Evolutionary conservation across 345 rosid species (phyloP), one percentile per base, ranked within the genome.

Genomic region (Moricandia arvensis): DNA sequence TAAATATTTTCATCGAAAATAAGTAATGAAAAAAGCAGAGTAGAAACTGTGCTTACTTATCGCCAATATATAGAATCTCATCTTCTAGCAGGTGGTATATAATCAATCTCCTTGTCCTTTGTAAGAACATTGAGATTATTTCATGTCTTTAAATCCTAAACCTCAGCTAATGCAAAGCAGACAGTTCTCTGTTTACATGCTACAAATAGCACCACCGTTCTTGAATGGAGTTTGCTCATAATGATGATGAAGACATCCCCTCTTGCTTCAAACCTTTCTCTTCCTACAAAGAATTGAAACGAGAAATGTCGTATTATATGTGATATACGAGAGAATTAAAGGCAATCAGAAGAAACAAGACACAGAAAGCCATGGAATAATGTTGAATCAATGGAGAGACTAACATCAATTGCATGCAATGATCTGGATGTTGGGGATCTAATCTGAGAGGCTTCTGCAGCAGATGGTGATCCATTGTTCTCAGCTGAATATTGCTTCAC

Each of bases 391-490:
- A 54, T 2, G 73, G 37, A 64, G 43, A 64, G 73, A 75, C 90
- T 81, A 73, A 93, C 95, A 80, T 89, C 89, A 64, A 84, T 65
- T 29, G 78, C 59, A 72, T 73, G 83, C 77, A 84, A 82, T 75
- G 92, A 81, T 79, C 83, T 82, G 64, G 80, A 75, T 5, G 68
- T 4, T 13, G 89, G 81, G 59, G 77, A 59, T 90, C 86, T 90
- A 15, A 72, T 35, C 59, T 69, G 91, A 64, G 91, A 78, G 59
- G 75, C 82, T 75, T 85, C 91, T 66, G 84, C 49, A 72, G 79
- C 80, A 82, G 93, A 63, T 73, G 84, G 67, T 60, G 92, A 85
- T 64, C 74, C 91, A 80, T 84, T 83, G 66, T 82, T 26, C 66
- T 64, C 78, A 72, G 76, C 35, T 73, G 53, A 73, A 76, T 27